phyloP scores from a whole-genome alignment of 129 eudicot genomes.

The Smallanthus sonchifolius region DNA sequence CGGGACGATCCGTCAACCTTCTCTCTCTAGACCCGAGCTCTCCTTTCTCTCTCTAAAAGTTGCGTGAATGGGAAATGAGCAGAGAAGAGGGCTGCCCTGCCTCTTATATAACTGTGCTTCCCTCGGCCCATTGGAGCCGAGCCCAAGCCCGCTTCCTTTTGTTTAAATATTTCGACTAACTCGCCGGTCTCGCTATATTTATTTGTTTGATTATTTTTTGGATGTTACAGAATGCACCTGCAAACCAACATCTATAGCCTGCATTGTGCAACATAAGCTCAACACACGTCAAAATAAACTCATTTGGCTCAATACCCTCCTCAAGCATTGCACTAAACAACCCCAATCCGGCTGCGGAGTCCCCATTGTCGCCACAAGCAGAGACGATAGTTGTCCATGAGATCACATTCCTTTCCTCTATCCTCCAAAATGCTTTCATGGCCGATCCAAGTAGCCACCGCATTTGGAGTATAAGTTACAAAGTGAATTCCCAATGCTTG shows the following conservation, averaged over 20 bases:
- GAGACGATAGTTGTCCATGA: constrained; percentile 80
- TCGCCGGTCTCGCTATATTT: no score
- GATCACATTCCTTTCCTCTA: constrained; percentile 64
- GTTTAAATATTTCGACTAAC: no score
- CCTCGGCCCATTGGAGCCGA: no score
- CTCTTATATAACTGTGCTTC: no score
- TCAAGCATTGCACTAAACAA: constrained; percentile 57
- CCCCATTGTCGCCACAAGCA: constrained; percentile 76
- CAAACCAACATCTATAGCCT: constrained; percentile 55
- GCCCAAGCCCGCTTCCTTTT: no score
- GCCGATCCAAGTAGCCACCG: constrained; percentile 43
- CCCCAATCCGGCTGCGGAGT: constrained; percentile 52
- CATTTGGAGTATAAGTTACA: constrained; percentile 69
- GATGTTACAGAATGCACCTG: no score
- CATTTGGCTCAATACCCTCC: constrained; percentile 62
- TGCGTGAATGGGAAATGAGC: no score
- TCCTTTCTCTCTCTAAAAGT: no score
- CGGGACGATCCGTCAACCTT: no score
- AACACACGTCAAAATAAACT: constrained; percentile 62
- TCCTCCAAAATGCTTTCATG: constrained; percentile 47
- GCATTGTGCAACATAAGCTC: constrained; percentile 70
- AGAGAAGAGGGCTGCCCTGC: no score
- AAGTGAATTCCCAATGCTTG: constrained; percentile 66
- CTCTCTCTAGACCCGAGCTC: no score
- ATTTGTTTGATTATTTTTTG: no score